Base-by-base conservation (phyloP, 192 early-diverging fungal genomes). In the Gonapodya prolifera region DNA sequence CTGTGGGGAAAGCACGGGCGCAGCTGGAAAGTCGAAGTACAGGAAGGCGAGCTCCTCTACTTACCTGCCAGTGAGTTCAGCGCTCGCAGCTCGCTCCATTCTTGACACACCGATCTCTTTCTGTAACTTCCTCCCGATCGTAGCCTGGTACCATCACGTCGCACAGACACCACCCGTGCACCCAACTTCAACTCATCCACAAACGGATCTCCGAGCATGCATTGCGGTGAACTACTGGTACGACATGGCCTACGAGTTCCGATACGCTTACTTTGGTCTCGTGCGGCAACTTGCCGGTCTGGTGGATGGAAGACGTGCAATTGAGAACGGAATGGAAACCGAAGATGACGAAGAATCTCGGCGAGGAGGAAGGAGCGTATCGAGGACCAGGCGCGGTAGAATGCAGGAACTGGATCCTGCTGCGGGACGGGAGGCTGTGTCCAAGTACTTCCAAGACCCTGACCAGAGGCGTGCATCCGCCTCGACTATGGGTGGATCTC, bases 141-240 rank as follows among this genome's bases (percentile, higher is more conserved):
- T n/a, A n/a, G 45, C 23, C 8, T 61, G 45, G 45, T 61, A 61
- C 45, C 45, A 61, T 61, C 45, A 61, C 45, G 45, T 61, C 45
- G 8, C 8, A 8, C 45, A 61, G 23, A 61, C 45, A 8, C 45
- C 45, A 23, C 45, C 45, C 45, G 45, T 61, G 8, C 45, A 61
- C 45, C 45, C 45, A 23, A 61, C 45, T 16, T 61, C 45, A 16
- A 61, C 45, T 8, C 45, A 61, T 23, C 45, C 45, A 61, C 45
- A 61, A 61, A 61, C 45, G 23, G 23, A 8, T 61, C 45, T 61
- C 45, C 45, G 45, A 16, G 45, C 45, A 8, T 61, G 45, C 45
- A 61, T 73, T 8, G 71, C 71, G 2, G 71, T 73, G 18, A 73
- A 73, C 71, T 73, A 30, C 31, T 73, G 71, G 71, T 73, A 30